Evolutionary conservation across 1,284 basidiomycete species (phyloP).

Genomic region (Bondarzewia mesenterica): DNA sequence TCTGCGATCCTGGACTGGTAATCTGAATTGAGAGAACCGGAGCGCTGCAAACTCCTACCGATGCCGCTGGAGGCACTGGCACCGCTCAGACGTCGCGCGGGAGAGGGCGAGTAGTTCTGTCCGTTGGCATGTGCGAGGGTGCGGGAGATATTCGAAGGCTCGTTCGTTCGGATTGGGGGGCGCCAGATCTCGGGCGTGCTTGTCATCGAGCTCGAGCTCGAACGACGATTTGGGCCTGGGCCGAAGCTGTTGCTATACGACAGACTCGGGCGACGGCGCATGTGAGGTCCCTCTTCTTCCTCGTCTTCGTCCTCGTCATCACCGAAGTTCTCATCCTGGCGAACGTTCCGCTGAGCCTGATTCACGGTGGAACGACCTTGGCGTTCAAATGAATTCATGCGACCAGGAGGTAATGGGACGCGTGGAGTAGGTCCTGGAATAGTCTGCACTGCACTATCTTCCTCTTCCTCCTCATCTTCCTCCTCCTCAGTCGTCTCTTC

Average conservation of each 20-base stretch:
- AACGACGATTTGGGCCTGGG: conserved; percentile 7
- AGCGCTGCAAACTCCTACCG: conserved; percentile 8
- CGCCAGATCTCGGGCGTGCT: conserved; percentile 5
- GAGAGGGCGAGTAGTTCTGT: conserved; percentile 7
- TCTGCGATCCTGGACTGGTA: conserved; percentile 3
- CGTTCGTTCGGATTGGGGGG: conserved; percentile 1
- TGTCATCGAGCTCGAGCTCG: conserved; percentile 10
- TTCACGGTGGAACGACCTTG: background rate
- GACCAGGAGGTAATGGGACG: background rate
- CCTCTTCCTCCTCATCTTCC: conserved; percentile 6
- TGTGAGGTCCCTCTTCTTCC: background rate
- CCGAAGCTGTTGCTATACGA: conserved; percentile 1
- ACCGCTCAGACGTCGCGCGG: conserved; percentile 11
- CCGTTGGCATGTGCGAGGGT: conserved; percentile 11
- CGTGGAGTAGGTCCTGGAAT: background rate
- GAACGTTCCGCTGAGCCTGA: background rate
- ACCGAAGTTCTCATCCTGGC: background rate
- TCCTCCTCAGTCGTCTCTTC: conserved; percentile 2
- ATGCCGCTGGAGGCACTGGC: conserved; percentile 5
- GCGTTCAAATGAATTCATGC: background rate
- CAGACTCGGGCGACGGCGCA: conserved; percentile 3
- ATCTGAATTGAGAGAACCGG: conserved; percentile 8
- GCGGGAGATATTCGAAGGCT: conserved; percentile 15
- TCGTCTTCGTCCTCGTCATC: conserved; percentile 2
- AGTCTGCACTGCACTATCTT: background rate